Evolutionary conservation across 192 early-diverging fungal genomes (phyloP), one percentile per base, ranked within the genome.

Genomic region (Coemansia sp.): DNA sequence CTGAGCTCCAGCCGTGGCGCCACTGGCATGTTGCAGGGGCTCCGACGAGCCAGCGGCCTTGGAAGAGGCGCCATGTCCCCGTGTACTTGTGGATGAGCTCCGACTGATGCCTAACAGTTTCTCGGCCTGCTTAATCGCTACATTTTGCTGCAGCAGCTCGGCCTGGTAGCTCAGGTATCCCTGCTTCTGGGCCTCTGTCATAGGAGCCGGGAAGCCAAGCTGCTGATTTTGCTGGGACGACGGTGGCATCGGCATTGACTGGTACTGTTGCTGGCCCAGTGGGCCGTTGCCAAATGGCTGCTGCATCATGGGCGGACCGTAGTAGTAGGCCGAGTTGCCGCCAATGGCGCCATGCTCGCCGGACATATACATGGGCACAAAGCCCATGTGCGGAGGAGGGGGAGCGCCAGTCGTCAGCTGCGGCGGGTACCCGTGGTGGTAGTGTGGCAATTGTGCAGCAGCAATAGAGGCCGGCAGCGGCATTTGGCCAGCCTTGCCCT

Each of bases 361-460:
- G 24, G 43, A 18, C 35, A 52, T 56, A 32, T 74, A 67, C 41
- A 74, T 60, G 18, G 56, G 60, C 50, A 65, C 53, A 58, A 62
- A 63, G 10, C 46, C 48, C 39, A 58, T 61, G 43, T 67, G 71
- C 26, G 34, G 14, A 3, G 58, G 29, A 8, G 34, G 53, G 21
- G 34, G n/a, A 7, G 59, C 36, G 26, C 27, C 40, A 41, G 9
- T 27, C 6, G 22, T n/a, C 15, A 38, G 36, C 35, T 35, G 59
- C 8, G 27, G 59, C 34, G 60, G 48, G 15, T 62, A 62, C 2
- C 46, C 36, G 10, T 53, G 26, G 24, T 62, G 38, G 17, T 39
- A 36, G 17, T 42, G 29, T 43, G 59, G 56, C 56, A 40, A n/a
- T n/a, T n/a, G 59, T 8, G 22, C 44, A 0, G 6, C 46, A 14